Base-by-base conservation (phyloP, 495 filamentous ascomycete species). In the Penicillium bovifimosum region DNA sequence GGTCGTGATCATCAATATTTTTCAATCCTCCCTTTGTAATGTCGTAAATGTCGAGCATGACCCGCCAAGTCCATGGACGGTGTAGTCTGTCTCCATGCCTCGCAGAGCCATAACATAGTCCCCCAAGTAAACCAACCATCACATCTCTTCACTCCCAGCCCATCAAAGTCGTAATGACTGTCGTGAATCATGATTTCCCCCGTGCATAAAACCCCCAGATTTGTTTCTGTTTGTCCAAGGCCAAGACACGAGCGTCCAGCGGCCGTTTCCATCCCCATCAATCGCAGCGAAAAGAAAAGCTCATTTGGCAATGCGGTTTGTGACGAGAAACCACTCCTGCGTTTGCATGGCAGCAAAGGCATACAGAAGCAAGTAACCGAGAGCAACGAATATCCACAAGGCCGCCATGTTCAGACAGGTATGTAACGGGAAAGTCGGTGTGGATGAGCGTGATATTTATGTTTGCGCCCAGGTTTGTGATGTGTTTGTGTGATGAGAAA, bases 341-440 rank as follows among this genome's bases (percentile, higher is more conserved):
- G 41, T 47, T 51, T 68, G 60, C 42, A 66, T 34, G 8, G 60
- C 52, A n/a, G 71, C 71, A 49, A 74, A 72, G 32, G 71, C 71
- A 51, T 74, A 74, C 20, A 74, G 61, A 11, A 74, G 63, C 41
- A 74, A 51, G 48, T 74, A 74, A 20, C 71, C 67, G 39, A 72
- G 58, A 40, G 64, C 69, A 11, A 74, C 64, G 48, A 74, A 66
- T 40, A 74, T 53, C 67, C 67, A 72, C 18, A 74, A 44, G 8
- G 61, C 54, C 9, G 53, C 69, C 71, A 74, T 74, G 7, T n/a
- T 50, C 5, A 14, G 48, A 24, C 31, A 20, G 16, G 32, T 26
- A 3, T 6, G 20, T 13, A n/a, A n/a, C n/a, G 0, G 6, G 17
- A 53, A 53, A 49, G 39, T 62, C 52, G 54, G 48, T 53, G 51